Evolutionary conservation across 768 basidiomycete species (phyloP).

Genomic region (Tremella yokohamensis): DNA sequence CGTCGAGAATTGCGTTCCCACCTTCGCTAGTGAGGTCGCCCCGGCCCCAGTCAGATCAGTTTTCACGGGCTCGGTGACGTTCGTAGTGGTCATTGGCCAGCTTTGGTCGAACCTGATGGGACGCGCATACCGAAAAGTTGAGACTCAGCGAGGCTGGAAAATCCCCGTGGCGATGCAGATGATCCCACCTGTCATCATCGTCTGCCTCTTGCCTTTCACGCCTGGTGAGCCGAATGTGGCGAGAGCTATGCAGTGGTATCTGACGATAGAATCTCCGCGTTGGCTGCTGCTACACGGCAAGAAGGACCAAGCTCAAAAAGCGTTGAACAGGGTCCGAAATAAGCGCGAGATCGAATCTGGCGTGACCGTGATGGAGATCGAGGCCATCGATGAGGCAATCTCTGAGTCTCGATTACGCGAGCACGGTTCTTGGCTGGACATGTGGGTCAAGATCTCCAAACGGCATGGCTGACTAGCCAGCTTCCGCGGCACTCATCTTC

Average conservation of each 20-base stretch:
- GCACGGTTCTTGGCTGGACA: constrained; percentile 11
- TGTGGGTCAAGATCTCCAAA: background rate
- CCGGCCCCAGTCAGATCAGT: constrained; percentile 23
- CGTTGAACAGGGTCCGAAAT: constrained; percentile 4
- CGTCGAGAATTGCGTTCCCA: constrained; percentile 25
- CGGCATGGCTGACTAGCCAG: background rate
- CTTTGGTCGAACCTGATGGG: constrained; percentile 12
- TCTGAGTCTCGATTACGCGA: background rate
- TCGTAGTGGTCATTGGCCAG: constrained; percentile 6
- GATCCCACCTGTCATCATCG: constrained; percentile 18
- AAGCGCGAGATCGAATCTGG: background rate
- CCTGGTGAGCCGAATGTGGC: background rate
- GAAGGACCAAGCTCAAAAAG: constrained; percentile 5
- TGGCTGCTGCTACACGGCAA: constrained; percentile 14
- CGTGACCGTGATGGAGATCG: constrained; percentile 6
- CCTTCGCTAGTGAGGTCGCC: constrained; percentile 28
- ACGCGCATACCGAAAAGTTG: constrained; percentile 5
- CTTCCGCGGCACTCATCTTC: constrained; percentile 6
- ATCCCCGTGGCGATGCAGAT: constrained; percentile 27
- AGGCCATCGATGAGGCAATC: constrained; percentile 13
- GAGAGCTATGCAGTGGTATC: no score
- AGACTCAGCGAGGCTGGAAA: background rate
- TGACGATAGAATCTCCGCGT: constrained; percentile 4
- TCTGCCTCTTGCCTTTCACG: constrained; percentile 16
- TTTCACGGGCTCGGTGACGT: constrained; percentile 11